phyloP scores from a whole-genome alignment of 2,329 filamentous ascomycete species.

The Didymosphaeria variabile region DNA sequence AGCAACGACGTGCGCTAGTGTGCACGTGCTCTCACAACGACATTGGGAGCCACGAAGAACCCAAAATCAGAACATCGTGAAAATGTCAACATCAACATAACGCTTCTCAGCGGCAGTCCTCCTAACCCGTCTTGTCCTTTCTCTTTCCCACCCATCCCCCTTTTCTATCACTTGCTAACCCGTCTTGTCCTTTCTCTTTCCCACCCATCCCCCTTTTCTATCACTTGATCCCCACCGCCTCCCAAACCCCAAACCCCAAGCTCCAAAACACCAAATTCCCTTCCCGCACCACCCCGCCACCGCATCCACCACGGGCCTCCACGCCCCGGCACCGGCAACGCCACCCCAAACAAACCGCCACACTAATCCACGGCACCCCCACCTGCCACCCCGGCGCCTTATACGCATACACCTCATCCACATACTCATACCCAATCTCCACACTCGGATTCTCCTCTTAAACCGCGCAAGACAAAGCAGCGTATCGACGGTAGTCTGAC shows the following conservation, averaged over 20 bases:
- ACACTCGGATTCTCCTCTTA: neutral
- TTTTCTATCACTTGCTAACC: too few relatives aligned
- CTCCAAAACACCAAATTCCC: conserved; percentile 1
- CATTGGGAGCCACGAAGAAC: too few relatives aligned
- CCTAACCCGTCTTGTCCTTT: too few relatives aligned
- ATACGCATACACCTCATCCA: conserved; percentile 5
- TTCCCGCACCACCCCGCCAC: conserved; percentile 1
- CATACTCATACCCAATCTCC: conserved; percentile 4
- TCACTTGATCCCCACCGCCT: conserved; percentile 5
- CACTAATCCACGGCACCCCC: conserved; percentile 5
- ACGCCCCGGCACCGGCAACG: conserved; percentile 4
- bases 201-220: neutral
- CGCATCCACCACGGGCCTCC: neutral
- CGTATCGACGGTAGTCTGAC: neutral
- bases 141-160: too few relatives aligned
- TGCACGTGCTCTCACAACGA: too few relatives aligned
- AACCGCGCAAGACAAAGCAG: neutral
- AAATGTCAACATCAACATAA: too few relatives aligned
- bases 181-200: too few relatives aligned
- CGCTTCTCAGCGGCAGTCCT: too few relatives aligned
- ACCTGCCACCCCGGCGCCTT: neutral
- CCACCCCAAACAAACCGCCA: conserved; percentile 7
- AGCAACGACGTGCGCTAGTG: too few relatives aligned
- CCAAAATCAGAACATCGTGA: too few relatives aligned
- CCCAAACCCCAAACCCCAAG: neutral